phyloP scores from a whole-genome alignment of 2,329 filamentous ascomycete species.

The Triangularia setosa region DNA sequence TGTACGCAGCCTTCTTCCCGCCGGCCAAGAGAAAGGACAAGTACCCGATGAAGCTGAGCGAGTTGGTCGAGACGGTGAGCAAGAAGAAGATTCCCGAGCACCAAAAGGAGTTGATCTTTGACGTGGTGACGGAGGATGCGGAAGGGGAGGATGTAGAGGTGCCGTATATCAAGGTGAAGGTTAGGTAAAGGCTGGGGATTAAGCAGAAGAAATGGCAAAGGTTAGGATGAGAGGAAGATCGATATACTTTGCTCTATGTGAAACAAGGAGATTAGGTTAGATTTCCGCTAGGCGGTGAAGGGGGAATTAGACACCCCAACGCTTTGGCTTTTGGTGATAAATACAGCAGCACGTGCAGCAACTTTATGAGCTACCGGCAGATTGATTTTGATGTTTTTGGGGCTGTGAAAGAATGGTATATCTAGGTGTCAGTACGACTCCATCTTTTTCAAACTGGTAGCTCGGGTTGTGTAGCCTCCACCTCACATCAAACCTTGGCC shows the following conservation, averaged over 20 bases:
- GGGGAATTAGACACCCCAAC: not conserved
- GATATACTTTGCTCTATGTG: not conserved
- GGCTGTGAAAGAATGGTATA: too few relatives aligned
- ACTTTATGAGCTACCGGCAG: too few relatives aligned
- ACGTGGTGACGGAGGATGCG: slow-evolving; percentile 87
- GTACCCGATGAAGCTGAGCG: slow-evolving; percentile 76
- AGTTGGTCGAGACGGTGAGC: slow-evolving; percentile 82
- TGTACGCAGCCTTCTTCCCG: slow-evolving; percentile 92
- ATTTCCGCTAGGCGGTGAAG: not conserved
- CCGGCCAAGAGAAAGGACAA: slow-evolving; percentile 76
- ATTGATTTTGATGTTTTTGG: too few relatives aligned
- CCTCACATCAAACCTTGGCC: too few relatives aligned
- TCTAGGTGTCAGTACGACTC: too few relatives aligned
- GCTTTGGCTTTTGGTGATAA: not conserved
- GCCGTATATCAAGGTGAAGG: slow-evolving; percentile 89
- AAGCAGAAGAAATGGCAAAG: not conserved
- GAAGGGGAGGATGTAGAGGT: slow-evolving; percentile 93
- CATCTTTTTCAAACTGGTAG: too few relatives aligned
- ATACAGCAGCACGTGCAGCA: too few relatives aligned
- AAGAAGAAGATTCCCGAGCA: slow-evolving; percentile 89
- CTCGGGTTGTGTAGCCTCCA: too few relatives aligned
- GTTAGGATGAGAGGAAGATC: not conserved
- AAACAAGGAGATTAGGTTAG: not conserved
- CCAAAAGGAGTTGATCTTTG: slow-evolving; percentile 94
- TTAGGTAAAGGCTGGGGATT: slow-evolving; percentile 37